phyloP scores from a whole-genome alignment of 2,329 filamentous ascomycete species.

The Aplosporella prunicola region DNA sequence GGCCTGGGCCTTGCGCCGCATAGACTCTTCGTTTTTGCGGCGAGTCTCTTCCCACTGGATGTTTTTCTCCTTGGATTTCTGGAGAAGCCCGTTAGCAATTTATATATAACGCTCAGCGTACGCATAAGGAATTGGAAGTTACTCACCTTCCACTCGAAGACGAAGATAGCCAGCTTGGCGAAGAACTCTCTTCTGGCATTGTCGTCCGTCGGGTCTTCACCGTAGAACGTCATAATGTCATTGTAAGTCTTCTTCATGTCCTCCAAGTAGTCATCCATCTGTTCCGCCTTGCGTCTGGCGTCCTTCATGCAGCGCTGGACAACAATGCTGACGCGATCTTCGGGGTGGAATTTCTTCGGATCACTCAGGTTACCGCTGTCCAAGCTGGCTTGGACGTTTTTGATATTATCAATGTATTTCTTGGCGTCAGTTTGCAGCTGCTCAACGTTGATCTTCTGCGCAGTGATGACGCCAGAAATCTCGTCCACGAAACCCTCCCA shows the following conservation, averaged over 20 bases:
- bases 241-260: constrained; percentile 88
- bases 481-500: constrained; percentile 86
- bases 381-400: constrained; percentile 83
- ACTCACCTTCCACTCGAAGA: constrained; percentile 78
- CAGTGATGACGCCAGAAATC: constrained; percentile 65
- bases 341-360: constrained; percentile 93
- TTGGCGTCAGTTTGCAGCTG: constrained; percentile 79
- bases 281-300: constrained; percentile 86
- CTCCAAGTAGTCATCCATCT: constrained; percentile 86
- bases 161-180: constrained; percentile 79
- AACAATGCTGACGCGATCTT: constrained; percentile 86
- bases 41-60: constrained; percentile 68
- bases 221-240: constrained; percentile 94
- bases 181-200: constrained; percentile 95
- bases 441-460: constrained; percentile 91
- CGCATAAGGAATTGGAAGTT: neutral
- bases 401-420: constrained; percentile 89
- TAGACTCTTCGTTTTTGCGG: constrained; percentile 77
- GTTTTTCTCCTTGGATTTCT: constrained; percentile 92
- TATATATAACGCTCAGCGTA: neutral
- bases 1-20: constrained; percentile 64
- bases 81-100: constrained; percentile 10
- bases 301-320: constrained; percentile 96
- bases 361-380: constrained; percentile 93
- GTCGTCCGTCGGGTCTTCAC: constrained; percentile 85